A percentile compares a stretch with the other conserved stretches of the same genome.
Conservation (phyloP, 768 basidiomycete species). For the Boletus reticulatus region DNA sequence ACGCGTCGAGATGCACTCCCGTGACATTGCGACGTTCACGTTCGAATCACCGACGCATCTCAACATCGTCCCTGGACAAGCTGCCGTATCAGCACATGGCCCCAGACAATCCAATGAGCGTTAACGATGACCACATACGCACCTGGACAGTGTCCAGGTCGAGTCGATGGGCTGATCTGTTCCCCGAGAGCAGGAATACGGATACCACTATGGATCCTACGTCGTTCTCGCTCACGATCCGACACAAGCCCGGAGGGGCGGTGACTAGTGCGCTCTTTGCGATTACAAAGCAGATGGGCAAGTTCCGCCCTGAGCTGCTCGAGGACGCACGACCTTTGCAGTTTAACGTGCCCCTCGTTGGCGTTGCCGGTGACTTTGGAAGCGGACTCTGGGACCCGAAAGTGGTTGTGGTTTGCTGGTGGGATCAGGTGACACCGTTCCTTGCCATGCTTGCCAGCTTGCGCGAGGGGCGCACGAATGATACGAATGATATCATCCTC, state of each 20-base stretch:
- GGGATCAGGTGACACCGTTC: conserved; percentile 71
- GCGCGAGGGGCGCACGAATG: conserved; percentile 1
- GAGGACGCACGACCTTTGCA: conserved; percentile 38
- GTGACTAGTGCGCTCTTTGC: conserved; percentile 55
- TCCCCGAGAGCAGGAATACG: background rate
- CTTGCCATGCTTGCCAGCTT: conserved; percentile 47
- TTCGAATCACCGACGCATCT: conserved; percentile 40
- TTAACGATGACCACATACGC: conserved; percentile 64
- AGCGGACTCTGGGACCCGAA: conserved; percentile 1
- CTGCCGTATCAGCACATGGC: conserved; percentile 57
- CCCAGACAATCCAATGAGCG: conserved; percentile 41
- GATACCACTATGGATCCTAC: background rate
- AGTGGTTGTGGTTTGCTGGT: conserved; percentile 56
- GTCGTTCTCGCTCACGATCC: conserved; percentile 50
- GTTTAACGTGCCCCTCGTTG: conserved; percentile 45
- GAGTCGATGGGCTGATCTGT: conserved; percentile 14
- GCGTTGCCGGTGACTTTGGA: conserved; percentile 52
- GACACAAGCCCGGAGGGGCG: conserved; percentile 51
- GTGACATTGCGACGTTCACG: conserved; percentile 53
- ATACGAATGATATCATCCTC: conserved; percentile 46
- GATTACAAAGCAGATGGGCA: conserved; percentile 42
- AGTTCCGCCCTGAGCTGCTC: conserved; percentile 41
- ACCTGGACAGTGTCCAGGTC: conserved; percentile 59
- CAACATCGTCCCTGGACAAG: conserved; percentile 46
- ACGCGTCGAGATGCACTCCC: conserved; percentile 42